phyloP scores from a whole-genome alignment of 768 basidiomycete genomes.

The Pulveroboletus ravenelii region DNA sequence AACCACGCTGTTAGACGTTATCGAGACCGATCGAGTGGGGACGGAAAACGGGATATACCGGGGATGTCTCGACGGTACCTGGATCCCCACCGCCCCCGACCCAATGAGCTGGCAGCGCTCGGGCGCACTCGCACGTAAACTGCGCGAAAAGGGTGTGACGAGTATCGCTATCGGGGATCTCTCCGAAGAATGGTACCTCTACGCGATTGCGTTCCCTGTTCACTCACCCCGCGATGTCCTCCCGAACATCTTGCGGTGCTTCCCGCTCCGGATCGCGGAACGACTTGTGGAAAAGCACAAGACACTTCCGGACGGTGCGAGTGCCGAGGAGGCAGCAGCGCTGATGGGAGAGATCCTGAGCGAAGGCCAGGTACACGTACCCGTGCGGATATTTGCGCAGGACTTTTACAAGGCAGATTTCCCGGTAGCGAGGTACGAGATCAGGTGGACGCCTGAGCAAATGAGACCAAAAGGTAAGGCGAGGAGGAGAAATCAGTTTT shows the following conservation, averaged over 20 bases:
- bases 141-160: slow-evolving; percentile 53
- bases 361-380: slow-evolving; percentile 63
- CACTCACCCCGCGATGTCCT: slow-evolving; percentile 44
- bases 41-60: slow-evolving; percentile 59
- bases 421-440: slow-evolving; percentile 64
- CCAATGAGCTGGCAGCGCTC: slow-evolving; percentile 66
- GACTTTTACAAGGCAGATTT: slow-evolving; percentile 55
- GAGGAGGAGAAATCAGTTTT: no score
- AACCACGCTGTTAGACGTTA: slow-evolving; percentile 48
- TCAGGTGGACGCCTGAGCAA: slow-evolving; percentile 66
- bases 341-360: slow-evolving; percentile 59
- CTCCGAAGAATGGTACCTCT: slow-evolving; percentile 74
- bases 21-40: slow-evolving; percentile 55
- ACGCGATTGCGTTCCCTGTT: slow-evolving; percentile 65
- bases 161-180: slow-evolving; percentile 66
- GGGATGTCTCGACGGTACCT: slow-evolving; percentile 55
- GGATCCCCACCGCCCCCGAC: slow-evolving; percentile 50
- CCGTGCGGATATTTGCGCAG: slow-evolving; percentile 55
- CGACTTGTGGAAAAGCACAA: slow-evolving; percentile 44
- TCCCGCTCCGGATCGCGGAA: slow-evolving; percentile 43
- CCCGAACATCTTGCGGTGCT: slow-evolving; percentile 59
- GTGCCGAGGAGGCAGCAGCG: slow-evolving; percentile 38
- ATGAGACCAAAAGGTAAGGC: slow-evolving; percentile 46
- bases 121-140: slow-evolving; percentile 51
- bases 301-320: slow-evolving; percentile 37